Conservation (phyloP, 352 stramenopile genomes). For the Phytophthora sojae region DNA sequence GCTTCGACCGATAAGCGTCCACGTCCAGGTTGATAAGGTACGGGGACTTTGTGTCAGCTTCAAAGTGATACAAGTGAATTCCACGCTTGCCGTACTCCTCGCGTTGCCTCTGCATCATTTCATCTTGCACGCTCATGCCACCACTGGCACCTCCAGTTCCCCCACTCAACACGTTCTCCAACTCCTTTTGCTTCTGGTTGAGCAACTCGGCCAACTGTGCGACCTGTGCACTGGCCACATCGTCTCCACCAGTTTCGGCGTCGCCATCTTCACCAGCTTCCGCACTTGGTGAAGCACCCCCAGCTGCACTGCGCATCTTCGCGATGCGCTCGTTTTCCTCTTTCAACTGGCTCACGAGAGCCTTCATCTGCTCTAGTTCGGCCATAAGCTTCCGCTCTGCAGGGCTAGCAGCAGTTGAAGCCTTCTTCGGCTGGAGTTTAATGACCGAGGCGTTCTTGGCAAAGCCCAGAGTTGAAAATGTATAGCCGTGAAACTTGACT, state of each 20-base stretch:
- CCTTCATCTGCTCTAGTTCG: conserved; percentile 95
- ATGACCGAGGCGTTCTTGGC: conserved; percentile 95
- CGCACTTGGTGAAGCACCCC: conserved; percentile 14
- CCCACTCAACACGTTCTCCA: conserved; percentile 71
- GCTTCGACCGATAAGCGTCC: conserved; percentile 92
- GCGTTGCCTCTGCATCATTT: conserved; percentile 88
- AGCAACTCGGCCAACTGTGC: conserved; percentile 74
- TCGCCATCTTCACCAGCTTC: conserved; percentile 5
- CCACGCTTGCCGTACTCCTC: conserved; percentile 93
- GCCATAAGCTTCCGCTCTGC: conserved; percentile 94
- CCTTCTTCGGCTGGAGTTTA: conserved; percentile 96
- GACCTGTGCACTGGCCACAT: conserved; percentile 41
- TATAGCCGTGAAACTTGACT: conserved; percentile 94
- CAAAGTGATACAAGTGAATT: conserved; percentile 91
- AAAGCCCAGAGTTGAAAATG: conserved; percentile 95
- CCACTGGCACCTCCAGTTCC: conserved; percentile 46
- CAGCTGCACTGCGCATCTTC: conserved; percentile 50
- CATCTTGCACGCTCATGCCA: conserved; percentile 72
- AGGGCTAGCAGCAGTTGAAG: conserved; percentile 87
- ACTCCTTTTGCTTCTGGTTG: conserved; percentile 74
- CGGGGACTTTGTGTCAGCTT: conserved; percentile 79
- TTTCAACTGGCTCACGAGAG: conserved; percentile 83
- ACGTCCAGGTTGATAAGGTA: conserved; percentile 96
- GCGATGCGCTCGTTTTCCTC: conserved; percentile 85
- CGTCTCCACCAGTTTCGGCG: conserved; percentile 37